Evolutionary conservation across 2,329 filamentous ascomycete species (phyloP).

Genomic region (Neocatenulostroma microsporum): DNA sequence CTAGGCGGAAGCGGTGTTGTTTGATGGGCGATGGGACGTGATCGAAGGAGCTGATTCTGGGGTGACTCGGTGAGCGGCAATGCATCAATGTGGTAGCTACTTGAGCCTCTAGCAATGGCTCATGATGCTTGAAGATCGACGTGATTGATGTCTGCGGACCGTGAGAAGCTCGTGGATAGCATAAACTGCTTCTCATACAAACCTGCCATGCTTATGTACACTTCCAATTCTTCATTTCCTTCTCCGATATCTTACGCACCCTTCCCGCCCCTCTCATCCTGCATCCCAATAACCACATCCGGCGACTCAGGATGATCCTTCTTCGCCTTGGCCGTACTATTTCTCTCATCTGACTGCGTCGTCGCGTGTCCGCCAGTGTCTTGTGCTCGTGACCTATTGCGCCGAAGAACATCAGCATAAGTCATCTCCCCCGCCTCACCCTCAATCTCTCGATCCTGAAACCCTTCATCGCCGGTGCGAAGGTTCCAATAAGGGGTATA

Average conservation of each 20-base stretch:
- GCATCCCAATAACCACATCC: conserved; percentile 40
- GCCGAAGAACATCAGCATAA: conserved; percentile 7
- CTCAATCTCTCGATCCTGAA: not conserved
- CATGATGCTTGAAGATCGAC: too few relatives aligned
- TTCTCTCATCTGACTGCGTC: conserved; percentile 30
- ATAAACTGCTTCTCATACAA: too few relatives aligned
- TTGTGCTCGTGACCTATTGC: conserved; percentile 22
- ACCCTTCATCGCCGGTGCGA: conserved; percentile 5
- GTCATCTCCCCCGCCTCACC: conserved; percentile 3
- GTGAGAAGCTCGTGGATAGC: too few relatives aligned
- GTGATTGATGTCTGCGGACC: too few relatives aligned
- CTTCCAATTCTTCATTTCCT: not conserved
- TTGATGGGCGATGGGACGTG: too few relatives aligned
- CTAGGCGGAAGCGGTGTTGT: too few relatives aligned
- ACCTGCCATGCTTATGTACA: conserved; percentile 3
- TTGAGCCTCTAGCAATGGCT: too few relatives aligned
- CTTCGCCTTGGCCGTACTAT: conserved; percentile 36
- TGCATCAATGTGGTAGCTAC: too few relatives aligned
- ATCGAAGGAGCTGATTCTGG: too few relatives aligned
- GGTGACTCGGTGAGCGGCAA: too few relatives aligned
- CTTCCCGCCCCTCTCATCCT: conserved; percentile 43
- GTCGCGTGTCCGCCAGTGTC: conserved; percentile 36
- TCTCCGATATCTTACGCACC: conserved; percentile 18
- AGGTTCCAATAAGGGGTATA: conserved; percentile 1
- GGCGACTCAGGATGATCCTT: conserved; percentile 42